Base-by-base conservation (phyloP, 2,329 filamentous ascomycete species). In the Alternaria brassicicola region DNA sequence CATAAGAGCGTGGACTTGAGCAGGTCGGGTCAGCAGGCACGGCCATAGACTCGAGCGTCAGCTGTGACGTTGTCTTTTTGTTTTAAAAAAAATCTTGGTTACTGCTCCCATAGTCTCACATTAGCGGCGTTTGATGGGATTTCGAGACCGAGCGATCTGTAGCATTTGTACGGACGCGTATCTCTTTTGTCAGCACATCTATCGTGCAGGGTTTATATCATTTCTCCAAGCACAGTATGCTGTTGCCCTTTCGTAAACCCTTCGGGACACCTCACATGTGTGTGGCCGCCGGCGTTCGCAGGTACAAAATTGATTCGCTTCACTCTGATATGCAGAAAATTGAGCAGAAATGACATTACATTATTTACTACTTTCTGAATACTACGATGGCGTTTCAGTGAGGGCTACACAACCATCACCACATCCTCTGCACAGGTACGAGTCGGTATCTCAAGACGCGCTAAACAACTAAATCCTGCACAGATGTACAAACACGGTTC, bases 1-100 rank as follows among this genome's bases (percentile, higher is more conserved):
- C 64, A 63, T 19, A 63, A 52, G 36, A 57, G 50, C 26, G 53
- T 62, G 13, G 62, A 65, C 51, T 35, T 58, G 31, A 28, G 48
- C 8, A 49, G 17, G 25, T 21, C 42, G 52, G 31, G 15, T 13
- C 23, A 31, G 25, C 39, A 31, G 10, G 47, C 19, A 17, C 39
- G 15, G 10, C 43, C n/a, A 15, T 25, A 56, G 36, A 25, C 25
- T 25, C 7, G 2, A 47, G 43, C 10, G 9, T 47, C 25, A 47
- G 28, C 19, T 17, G 19, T 47, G 28, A 21, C 28, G 9, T 33
- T 13, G 3, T 50, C n/a, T 10, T 45, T 15, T 52, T 9, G 2
- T 25, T 28, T 48, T 30, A 6, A 12, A n/a, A n/a, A n/a, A n/a
- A n/a, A n/a, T 12, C 8, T 35, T 56, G 43, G 15, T 15, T 10